These are phyloP conservation scores for Immersiella caudata DNA, from an alignment of 495 filamentous ascomycete genomes.

Conservation along the genomic window DNA sequence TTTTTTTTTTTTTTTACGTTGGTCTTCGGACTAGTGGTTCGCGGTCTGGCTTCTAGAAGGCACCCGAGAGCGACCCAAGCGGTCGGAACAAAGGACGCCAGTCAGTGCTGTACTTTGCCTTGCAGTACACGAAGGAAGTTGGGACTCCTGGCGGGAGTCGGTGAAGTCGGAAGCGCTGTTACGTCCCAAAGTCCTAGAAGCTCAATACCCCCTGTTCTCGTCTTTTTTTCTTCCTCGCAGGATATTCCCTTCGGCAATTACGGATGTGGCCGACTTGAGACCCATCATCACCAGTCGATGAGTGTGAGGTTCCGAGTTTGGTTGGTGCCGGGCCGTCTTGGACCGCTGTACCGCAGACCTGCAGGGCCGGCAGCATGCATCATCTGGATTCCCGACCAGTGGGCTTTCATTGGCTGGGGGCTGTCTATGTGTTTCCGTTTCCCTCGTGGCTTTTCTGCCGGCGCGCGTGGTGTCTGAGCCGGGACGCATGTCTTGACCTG, in stretches of 20 bases:
- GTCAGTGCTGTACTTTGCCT: background rate
- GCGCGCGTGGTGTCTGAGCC: background rate
- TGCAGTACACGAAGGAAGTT: background rate
- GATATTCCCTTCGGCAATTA: slow-evolving; percentile 6
- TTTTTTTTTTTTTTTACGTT: background rate
- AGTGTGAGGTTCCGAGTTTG: background rate
- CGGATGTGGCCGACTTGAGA: slow-evolving; percentile 3
- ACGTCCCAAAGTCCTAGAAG: background rate
- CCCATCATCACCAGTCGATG: background rate
- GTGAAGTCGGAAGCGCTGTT: background rate
- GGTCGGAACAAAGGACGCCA: background rate
- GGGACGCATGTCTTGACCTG: background rate
- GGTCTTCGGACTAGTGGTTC: background rate
- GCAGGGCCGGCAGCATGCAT: slow-evolving; percentile 3
- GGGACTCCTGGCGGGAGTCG: background rate
- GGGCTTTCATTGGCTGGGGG: background rate
- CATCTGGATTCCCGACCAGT: background rate
- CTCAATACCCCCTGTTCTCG: background rate
- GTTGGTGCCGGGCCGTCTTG: background rate
- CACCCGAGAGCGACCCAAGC: background rate
- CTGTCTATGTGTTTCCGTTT: background rate
- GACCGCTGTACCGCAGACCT: background rate
- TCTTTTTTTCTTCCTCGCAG: background rate
- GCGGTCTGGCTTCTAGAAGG: background rate
- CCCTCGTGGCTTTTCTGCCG: background rate